A percentile compares a stretch with the other conserved stretches of the same genome.
phyloP scores from a whole-genome alignment of 129 eudicot species.

The Kitagawia praeruptora region DNA sequence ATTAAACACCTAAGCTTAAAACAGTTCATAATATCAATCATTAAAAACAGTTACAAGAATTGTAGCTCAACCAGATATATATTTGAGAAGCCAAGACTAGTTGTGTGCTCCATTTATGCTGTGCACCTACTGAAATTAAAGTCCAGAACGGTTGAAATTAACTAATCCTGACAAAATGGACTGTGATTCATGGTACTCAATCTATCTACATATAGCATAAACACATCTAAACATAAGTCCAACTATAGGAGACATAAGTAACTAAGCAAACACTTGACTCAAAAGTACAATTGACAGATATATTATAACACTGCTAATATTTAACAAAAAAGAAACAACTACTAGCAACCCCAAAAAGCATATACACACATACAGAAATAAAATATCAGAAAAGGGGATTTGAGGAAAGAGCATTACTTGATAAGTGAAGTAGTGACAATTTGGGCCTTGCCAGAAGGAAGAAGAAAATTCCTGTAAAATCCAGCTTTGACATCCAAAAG shows the following conservation, averaged over 20 bases:
- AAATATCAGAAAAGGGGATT: not conserved
- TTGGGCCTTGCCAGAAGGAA: slow-evolving; percentile 70
- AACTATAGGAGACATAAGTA: not conserved
- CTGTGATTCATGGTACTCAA: not conserved
- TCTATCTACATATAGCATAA: not conserved
- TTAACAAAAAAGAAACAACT: not conserved
- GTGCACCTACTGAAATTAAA: not conserved
- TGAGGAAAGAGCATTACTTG: slow-evolving; percentile 36
- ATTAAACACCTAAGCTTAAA: not conserved
- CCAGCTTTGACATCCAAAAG: slow-evolving; percentile 84
- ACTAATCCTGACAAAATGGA: not conserved
- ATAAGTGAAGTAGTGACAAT: slow-evolving; percentile 59
- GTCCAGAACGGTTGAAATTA: not conserved
- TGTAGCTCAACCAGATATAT: not conserved
- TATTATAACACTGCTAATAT: not conserved
- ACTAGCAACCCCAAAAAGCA: not conserved
- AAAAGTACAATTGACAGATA: not conserved
- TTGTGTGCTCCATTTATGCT: not conserved
- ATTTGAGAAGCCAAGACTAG: not conserved
- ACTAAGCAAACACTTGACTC: not conserved
- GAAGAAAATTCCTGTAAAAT: slow-evolving; percentile 66
- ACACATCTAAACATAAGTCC: not conserved
- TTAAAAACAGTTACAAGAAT: not conserved
- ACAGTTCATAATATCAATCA: not conserved
- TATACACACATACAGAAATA: not conserved